phyloP scores from a whole-genome alignment of 768 basidiomycete genomes.

The Leccinum boreale region DNA sequence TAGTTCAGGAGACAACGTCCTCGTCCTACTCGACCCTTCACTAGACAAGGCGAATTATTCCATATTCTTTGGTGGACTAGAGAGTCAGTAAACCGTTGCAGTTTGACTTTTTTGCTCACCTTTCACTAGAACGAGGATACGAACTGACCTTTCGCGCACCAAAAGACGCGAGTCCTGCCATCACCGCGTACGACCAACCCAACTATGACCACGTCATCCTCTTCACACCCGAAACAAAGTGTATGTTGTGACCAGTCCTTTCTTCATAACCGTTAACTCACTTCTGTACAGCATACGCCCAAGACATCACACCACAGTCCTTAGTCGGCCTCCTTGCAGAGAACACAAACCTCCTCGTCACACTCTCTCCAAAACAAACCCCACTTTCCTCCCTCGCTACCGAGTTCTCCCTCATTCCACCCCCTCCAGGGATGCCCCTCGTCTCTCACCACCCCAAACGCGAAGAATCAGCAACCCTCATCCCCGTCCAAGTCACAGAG shows the following conservation, averaged over 20 bases:
- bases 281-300: conserved; percentile 49
- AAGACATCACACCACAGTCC: conserved; percentile 79
- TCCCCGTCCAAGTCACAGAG: conserved; percentile 57
- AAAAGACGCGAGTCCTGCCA: conserved; percentile 62
- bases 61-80: conserved; percentile 75
- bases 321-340: conserved; percentile 67
- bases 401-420: conserved; percentile 89
- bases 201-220: conserved; percentile 84
- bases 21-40: conserved; percentile 78
- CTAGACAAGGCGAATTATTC: conserved; percentile 69
- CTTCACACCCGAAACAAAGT: conserved; percentile 81
- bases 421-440: conserved; percentile 79
- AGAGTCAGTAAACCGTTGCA: conserved; percentile 46
- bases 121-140: conserved; percentile 68
- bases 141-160: conserved; percentile 84
- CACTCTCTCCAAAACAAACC: conserved; percentile 73
- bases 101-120: not conserved
- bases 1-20: conserved; percentile 78
- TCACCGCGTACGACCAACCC: conserved; percentile 69
- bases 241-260: conserved; percentile 38
- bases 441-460: conserved; percentile 84
- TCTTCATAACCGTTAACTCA: not conserved
- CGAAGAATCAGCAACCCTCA: conserved; percentile 55
- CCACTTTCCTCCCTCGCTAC: conserved; percentile 74
- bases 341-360: conserved; percentile 80